Percentiles rank a stretch among this genome's conserved stretches.
Evolutionary conservation across 495 filamentous ascomycete species (phyloP).

Genomic region (Ramalina intermedia): DNA sequence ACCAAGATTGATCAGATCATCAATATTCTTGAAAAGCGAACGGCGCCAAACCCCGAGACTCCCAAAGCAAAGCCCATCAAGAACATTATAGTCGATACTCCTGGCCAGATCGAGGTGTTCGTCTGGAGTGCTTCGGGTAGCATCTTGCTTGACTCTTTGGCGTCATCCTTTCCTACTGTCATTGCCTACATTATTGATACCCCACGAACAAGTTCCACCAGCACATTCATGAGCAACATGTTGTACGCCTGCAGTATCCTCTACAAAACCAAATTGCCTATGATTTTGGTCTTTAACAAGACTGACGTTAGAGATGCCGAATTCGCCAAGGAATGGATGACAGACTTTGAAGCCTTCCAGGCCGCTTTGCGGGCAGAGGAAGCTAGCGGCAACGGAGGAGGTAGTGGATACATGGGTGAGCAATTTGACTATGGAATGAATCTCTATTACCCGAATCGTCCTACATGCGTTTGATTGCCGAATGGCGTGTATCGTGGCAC

Average conservation of each 20-base stretch:
- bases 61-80: slow-evolving; percentile 51
- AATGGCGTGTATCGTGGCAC: too few relatives aligned
- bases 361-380: slow-evolving; percentile 68
- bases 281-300: slow-evolving; percentile 99
- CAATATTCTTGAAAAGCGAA: slow-evolving; percentile 73
- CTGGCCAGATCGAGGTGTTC: slow-evolving; percentile 96
- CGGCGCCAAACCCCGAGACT: slow-evolving; percentile 45
- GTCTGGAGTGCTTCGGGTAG: slow-evolving; percentile 90
- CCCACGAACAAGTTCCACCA: slow-evolving; percentile 77
- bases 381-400: slow-evolving; percentile 59
- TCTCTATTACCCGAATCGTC: too few relatives aligned
- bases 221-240: slow-evolving; percentile 99
- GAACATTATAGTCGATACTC: slow-evolving; percentile 85
- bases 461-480: too few relatives aligned
- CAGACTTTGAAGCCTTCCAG: slow-evolving; percentile 93
- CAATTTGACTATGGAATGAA: too few relatives aligned
- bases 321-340: slow-evolving; percentile 99
- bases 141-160: slow-evolving; percentile 86
- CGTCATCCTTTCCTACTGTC: slow-evolving; percentile 86
- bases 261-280: slow-evolving; percentile 95
- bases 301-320: slow-evolving; percentile 82
- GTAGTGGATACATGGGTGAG: slow-evolving; percentile 70
- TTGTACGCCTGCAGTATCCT: slow-evolving; percentile 95
- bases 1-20: slow-evolving; percentile 97
- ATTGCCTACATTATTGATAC: slow-evolving; percentile 97